A percentile compares a stretch with the other conserved stretches of the same genome.
These are phyloP conservation scores for Lenzites betulinus DNA, from an alignment of 768 basidiomycete species.

Conservation along the genomic window DNA sequence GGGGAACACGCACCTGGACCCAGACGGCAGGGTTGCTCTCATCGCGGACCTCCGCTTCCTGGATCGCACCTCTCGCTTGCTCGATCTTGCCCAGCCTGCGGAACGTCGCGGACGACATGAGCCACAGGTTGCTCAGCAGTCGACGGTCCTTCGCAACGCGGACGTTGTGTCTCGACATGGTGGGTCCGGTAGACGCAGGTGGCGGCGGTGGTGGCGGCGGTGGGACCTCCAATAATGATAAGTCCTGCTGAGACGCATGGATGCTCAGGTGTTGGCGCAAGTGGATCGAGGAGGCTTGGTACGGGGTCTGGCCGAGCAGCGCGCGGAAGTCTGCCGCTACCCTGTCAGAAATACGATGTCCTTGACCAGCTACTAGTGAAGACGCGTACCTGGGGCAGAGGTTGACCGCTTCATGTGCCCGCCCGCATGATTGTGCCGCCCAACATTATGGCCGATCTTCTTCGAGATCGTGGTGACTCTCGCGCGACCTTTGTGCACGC, in stretches of 20 bases:
- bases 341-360: not conserved
- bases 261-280: constrained; percentile 58
- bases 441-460: constrained; percentile 74
- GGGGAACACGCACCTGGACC: constrained; percentile 74
- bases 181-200: constrained; percentile 33
- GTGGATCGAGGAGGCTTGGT: constrained; percentile 83
- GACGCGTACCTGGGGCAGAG: constrained; percentile 66
- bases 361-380: not conserved
- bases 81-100: constrained; percentile 87
- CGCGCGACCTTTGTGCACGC: constrained; percentile 72
- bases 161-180: constrained; percentile 31
- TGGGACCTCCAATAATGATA: constrained; percentile 32
- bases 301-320: constrained; percentile 60
- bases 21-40: constrained; percentile 88
- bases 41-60: constrained; percentile 91
- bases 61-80: constrained; percentile 87
- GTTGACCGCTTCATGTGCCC: constrained; percentile 53
- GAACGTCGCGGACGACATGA: constrained; percentile 94
- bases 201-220: constrained; percentile 49
- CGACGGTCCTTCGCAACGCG: constrained; percentile 56
- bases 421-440: constrained; percentile 43
- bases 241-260: constrained; percentile 34
- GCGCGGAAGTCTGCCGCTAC: constrained; percentile 63
- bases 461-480: constrained; percentile 76
- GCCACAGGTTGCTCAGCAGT: constrained; percentile 85